Evolutionary conservation across 371 early-diverging fungal genomes (phyloP), one percentile per base, ranked within the genome.

Genomic region (Smittium culicis): DNA sequence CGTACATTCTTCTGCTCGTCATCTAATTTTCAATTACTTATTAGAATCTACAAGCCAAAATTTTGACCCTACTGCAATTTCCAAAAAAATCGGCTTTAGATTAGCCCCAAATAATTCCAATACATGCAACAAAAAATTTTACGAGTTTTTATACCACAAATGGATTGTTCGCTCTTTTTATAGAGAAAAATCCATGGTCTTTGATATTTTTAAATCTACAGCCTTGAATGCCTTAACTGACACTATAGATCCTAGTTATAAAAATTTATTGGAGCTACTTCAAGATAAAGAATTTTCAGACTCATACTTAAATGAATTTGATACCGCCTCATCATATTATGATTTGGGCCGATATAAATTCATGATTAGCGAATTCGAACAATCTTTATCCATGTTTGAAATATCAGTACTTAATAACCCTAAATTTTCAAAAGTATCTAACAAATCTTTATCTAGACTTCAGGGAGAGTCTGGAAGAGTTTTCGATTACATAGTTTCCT

Each of bases 11-110:
- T 28, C 63, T 24, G 17, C 34, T n/a, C 63, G 63, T 16, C 31
- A 62, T 33, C 24, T 62, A 24, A 24, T 62, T 29, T 62, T 62
- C 34, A 62, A 31, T n/a, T 62, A 62, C n/a, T 24, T 62, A n/a
- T n/a, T n/a, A n/a, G n/a, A n/a, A n/a, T n/a, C n/a, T n/a, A n/a
- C n/a, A n/a, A n/a, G n/a, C n/a, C n/a, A n/a, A n/a, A n/a, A n/a
- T n/a, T n/a, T n/a, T n/a, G n/a, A n/a, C n/a, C n/a, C n/a, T n/a
- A n/a, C n/a, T n/a, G n/a, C n/a, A n/a, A n/a, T n/a, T n/a, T n/a
- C n/a, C n/a, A n/a, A n/a, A n/a, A n/a, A n/a, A n/a, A n/a, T n/a
- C n/a, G n/a, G n/a, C n/a, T n/a, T n/a, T n/a, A n/a, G n/a, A n/a
- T n/a, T n/a, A n/a, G n/a, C n/a, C n/a, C n/a, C n/a, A n/a, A n/a